These are phyloP conservation scores for Aspergillus sp. DNA, from an alignment of 2,329 filamentous ascomycete species.

Conservation along the genomic window DNA sequence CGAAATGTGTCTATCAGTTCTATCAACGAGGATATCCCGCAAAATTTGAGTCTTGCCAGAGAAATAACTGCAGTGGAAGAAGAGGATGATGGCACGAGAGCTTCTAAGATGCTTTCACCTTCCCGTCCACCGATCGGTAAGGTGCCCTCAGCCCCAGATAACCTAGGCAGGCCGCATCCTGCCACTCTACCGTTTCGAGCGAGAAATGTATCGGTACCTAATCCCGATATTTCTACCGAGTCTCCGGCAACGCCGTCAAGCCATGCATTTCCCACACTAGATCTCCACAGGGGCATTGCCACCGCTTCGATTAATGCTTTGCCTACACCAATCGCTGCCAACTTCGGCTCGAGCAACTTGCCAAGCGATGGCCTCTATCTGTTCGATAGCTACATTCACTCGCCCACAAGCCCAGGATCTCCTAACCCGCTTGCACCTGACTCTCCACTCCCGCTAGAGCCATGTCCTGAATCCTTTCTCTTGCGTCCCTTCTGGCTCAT, in stretches of 20 bases:
- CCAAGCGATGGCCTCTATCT: slow-evolving; percentile 73
- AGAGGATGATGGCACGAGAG: slow-evolving; percentile 33
- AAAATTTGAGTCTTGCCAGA: slow-evolving; percentile 48
- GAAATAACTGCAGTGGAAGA: slow-evolving; percentile 51
- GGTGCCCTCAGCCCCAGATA: slow-evolving; percentile 45
- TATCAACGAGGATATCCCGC: slow-evolving; percentile 44
- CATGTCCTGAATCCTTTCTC: slow-evolving; percentile 85
- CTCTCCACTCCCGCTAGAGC: slow-evolving; percentile 79
- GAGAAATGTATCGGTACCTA: slow-evolving; percentile 72
- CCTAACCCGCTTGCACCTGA: slow-evolving; percentile 66
- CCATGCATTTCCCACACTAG: slow-evolving; percentile 63
- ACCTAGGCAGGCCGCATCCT: slow-evolving; percentile 70
- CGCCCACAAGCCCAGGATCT: slow-evolving; percentile 65
- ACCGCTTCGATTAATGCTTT: slow-evolving; percentile 62
- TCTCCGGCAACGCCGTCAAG: slow-evolving; percentile 77
- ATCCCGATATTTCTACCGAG: slow-evolving; percentile 64
- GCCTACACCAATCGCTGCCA: slow-evolving; percentile 69
- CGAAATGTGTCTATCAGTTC: slow-evolving; percentile 42
- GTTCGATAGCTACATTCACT: slow-evolving; percentile 83
- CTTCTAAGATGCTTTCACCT: slow-evolving; percentile 40
- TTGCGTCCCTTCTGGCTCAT: slow-evolving; percentile 98
- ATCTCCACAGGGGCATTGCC: slow-evolving; percentile 51
- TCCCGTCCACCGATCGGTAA: slow-evolving; percentile 42
- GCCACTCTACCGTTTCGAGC: slow-evolving; percentile 73
- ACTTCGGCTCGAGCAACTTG: slow-evolving; percentile 61